Conservation (phyloP, 2,329 filamentous ascomycete species). For the Ceratocystis papillata region DNA sequence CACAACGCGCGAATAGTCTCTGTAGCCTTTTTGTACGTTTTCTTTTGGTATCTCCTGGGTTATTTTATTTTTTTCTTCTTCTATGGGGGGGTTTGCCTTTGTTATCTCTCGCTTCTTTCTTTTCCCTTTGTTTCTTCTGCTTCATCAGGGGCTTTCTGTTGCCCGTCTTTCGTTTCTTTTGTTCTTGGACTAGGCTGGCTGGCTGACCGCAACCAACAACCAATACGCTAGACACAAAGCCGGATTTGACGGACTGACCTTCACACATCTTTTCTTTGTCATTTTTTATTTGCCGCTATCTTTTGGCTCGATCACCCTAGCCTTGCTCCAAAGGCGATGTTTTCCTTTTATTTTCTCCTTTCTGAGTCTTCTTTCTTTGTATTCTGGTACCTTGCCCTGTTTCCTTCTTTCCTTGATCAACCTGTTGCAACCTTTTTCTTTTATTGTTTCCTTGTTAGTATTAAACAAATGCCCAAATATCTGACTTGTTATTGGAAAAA, state of each 20-base stretch:
- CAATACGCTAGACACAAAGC: too few species aligned
- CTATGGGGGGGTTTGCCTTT: neutral
- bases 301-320: too few species aligned
- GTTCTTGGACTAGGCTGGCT: neutral
- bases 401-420: too few species aligned
- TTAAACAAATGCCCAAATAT: neutral
- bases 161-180: neutral
- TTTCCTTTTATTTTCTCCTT: slow-evolving; percentile 2
- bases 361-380: neutral
- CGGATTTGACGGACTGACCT: too few species aligned
- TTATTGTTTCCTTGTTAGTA: slow-evolving; percentile 22
- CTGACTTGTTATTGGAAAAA: neutral
- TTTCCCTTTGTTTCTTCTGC: neutral
- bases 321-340: too few species aligned
- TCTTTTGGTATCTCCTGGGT: neutral
- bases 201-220: too few species aligned
- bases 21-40: neutral
- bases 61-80: slow-evolving; percentile 5
- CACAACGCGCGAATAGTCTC: neutral
- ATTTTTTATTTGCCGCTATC: too few species aligned
- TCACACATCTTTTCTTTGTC: too few species aligned
- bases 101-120: neutral
- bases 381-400: neutral
- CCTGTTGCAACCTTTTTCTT: neutral
- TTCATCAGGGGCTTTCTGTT: neutral